A percentile compares a stretch with the other conserved stretches of the same genome.
Evolutionary conservation across 2,329 filamentous ascomycete species (phyloP).

Genomic region (Venturia carpophila): DNA sequence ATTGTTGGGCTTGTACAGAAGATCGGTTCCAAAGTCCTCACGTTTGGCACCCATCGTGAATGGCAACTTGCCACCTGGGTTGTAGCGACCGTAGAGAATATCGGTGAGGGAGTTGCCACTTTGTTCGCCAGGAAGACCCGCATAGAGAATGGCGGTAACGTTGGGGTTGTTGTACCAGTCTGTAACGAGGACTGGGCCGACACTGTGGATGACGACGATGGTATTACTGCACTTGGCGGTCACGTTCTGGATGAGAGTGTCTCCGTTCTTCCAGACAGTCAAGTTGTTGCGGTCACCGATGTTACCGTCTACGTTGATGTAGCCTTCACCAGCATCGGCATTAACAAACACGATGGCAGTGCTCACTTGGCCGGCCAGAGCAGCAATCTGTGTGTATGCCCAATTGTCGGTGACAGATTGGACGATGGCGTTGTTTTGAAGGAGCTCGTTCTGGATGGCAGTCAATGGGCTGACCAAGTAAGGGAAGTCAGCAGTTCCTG

Average conservation of each 20-base stretch:
- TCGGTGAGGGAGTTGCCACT: conserved; percentile 75
- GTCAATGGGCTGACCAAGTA: conserved; percentile 73
- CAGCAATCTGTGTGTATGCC: conserved; percentile 55
- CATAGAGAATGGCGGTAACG: conserved; percentile 71
- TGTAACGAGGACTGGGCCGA: conserved; percentile 75
- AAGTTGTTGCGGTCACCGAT: conserved; percentile 74
- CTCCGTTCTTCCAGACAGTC: conserved; percentile 65
- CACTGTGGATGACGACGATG: conserved; percentile 79
- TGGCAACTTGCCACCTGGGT: conserved; percentile 73
- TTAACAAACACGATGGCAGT: conserved; percentile 83
- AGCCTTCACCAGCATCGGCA: conserved; percentile 78
- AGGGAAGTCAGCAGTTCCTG: conserved; percentile 75
- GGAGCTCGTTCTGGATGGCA: conserved; percentile 51
- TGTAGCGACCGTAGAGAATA: conserved; percentile 71
- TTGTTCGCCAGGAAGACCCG: conserved; percentile 79
- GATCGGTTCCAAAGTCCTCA: conserved; percentile 63
- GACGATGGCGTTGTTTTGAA: conserved; percentile 52
- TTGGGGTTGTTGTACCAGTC: conserved; percentile 68
- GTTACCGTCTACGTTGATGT: conserved; percentile 52
- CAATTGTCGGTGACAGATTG: conserved; percentile 52
- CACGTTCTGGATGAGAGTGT: conserved; percentile 64
- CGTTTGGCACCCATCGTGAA: conserved; percentile 75
- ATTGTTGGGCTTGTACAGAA: conserved; percentile 64
- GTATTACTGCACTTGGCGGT: conserved; percentile 54
- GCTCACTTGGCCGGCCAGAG: conserved; percentile 46